Percentiles rank a stretch among this genome's conserved stretches.
Conservation (phyloP, 1,139 yeast species). For the Magnusiomyces magnusii region DNA sequence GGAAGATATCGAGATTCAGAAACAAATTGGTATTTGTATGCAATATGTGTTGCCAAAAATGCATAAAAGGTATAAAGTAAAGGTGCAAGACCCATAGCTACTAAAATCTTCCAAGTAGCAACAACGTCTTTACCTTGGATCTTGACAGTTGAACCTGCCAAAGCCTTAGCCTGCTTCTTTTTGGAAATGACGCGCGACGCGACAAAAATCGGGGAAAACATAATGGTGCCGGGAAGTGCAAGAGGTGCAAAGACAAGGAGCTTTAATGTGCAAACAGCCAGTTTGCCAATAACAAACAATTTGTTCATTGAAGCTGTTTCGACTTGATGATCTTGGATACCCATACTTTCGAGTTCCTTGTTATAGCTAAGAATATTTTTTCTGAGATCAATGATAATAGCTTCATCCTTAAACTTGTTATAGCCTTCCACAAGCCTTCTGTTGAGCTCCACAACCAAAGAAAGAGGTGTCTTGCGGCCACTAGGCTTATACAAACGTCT, state of each 20-base stretch:
- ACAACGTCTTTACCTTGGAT: constrained; percentile 86
- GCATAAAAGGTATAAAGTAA: constrained; percentile 76
- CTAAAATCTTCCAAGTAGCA: constrained; percentile 93
- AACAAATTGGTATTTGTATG: constrained; percentile 21
- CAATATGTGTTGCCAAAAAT: constrained; percentile 46
- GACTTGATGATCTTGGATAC: constrained; percentile 86
- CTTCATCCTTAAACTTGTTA: constrained; percentile 61
- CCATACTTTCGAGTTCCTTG: constrained; percentile 53
- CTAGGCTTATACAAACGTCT: constrained; percentile 81
- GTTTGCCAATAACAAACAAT: constrained; percentile 39
- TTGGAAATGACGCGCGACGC: constrained; percentile 67
- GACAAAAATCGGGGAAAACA: constrained; percentile 82
- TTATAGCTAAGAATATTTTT: constrained; percentile 62
- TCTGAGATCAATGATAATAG: constrained; percentile 54
- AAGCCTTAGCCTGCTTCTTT: constrained; percentile 66
- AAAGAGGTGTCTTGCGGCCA: constrained; percentile 57
- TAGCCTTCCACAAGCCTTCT: constrained; percentile 78
- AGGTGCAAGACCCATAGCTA: constrained; percentile 86
- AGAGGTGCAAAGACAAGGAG: constrained; percentile 48
- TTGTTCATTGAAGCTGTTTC: constrained; percentile 53
- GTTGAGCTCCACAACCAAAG: constrained; percentile 82
- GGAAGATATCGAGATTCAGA: constrained; percentile 20
- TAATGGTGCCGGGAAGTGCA: constrained; percentile 75
- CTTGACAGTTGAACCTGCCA: constrained; percentile 81
- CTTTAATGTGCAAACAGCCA: constrained; percentile 49